Evolutionary conservation across 768 basidiomycete species (phyloP), one percentile per base, ranked within the genome.

Genomic region (Russula foetens): DNA sequence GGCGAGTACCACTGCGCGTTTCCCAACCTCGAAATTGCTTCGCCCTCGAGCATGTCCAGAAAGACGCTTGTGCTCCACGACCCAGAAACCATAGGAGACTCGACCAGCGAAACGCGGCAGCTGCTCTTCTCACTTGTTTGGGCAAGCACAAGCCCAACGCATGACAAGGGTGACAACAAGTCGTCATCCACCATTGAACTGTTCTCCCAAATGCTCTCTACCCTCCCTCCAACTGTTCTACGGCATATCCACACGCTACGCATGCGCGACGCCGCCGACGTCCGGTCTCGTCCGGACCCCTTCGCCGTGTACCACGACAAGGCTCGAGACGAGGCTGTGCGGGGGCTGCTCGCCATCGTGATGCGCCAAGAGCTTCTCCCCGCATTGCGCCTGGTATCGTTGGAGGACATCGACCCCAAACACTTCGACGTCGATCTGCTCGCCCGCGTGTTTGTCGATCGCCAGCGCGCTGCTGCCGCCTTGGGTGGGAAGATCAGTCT

Each of bases 291-390:
- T 56, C 54, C 24, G 9, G 17, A 19, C 3, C 17, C 14, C 23
- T 41, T 41, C 39, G 52, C 46, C 38, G n/a, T 29, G 33, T 31
- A 33, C 8, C 53, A 49, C 19, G 39, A 49, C 47, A 49, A 55
- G 29, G 59, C 47, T 48, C 53, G 39, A 12, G 60, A 56, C 54
- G 60, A 61, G 60, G 60, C 49, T 33, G 60, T 46, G 24, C 48
- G 41, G 48, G 60, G 60, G 54, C 54, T 61, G 48, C 53, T 56
- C 24, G 54, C 54, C 7, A 21, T 61, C n/a, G 33, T 51, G 24
- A 53, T 17, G 39, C 44, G n/a, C n/a, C 29, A 50, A 12, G 48
- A 19, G 11, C 39, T 38, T 21, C 54, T 60, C 21, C 60, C 60
- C 26, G 41, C 33, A 23, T 50, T 61, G 4, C 49, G 49, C 9